A percentile compares a stretch with the other conserved stretches of the same genome.
Conservation (phyloP, 2,329 filamentous ascomycete species). For the Xylariaceae sp. region DNA sequence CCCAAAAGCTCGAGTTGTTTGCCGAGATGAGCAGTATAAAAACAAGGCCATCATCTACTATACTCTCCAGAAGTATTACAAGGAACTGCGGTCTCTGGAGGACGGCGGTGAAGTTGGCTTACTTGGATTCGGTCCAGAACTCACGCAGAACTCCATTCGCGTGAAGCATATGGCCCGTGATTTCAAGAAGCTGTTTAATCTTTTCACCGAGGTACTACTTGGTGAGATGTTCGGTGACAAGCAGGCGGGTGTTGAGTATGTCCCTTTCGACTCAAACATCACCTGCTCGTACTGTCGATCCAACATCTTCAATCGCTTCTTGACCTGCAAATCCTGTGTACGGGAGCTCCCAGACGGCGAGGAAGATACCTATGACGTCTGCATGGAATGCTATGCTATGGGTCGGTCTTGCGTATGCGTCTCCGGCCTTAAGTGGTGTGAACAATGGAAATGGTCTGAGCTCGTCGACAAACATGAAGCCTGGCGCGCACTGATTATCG, state of each 20-base stretch:
- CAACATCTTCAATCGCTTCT: slow-evolving; percentile 95
- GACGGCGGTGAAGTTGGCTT: slow-evolving; percentile 45
- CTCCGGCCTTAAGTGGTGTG: slow-evolving; percentile 81
- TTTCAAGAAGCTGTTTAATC: slow-evolving; percentile 72
- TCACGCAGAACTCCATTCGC: slow-evolving; percentile 41
- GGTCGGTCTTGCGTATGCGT: slow-evolving; percentile 88
- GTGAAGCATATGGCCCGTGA: slow-evolving; percentile 73
- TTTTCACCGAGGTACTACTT: slow-evolving; percentile 75
- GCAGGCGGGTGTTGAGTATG: slow-evolving; percentile 67
- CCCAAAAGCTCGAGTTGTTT: slow-evolving; percentile 83
- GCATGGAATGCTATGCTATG: slow-evolving; percentile 99
- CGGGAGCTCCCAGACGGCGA: slow-evolving; percentile 60
- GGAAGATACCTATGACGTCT: slow-evolving; percentile 89
- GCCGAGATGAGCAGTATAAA: slow-evolving; percentile 97
- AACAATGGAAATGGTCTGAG: slow-evolving; percentile 85
- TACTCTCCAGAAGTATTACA: slow-evolving; percentile 73
- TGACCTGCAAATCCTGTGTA: slow-evolving; percentile 85
- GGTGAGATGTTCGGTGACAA: slow-evolving; percentile 80
- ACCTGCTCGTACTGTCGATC: slow-evolving; percentile 94
- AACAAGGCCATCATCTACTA: slow-evolving; percentile 95
- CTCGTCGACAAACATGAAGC: slow-evolving; percentile 72
- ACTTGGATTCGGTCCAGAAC: slow-evolving; percentile 45
- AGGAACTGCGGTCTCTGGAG: slow-evolving; percentile 53
- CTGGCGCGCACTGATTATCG: slow-evolving; percentile 76
- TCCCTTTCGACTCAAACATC: slow-evolving; percentile 84